A percentile compares a stretch with the other conserved stretches of the same genome.
phyloP scores from a whole-genome alignment of 495 filamentous ascomycete species.

The Aspergillus avenaceus region DNA sequence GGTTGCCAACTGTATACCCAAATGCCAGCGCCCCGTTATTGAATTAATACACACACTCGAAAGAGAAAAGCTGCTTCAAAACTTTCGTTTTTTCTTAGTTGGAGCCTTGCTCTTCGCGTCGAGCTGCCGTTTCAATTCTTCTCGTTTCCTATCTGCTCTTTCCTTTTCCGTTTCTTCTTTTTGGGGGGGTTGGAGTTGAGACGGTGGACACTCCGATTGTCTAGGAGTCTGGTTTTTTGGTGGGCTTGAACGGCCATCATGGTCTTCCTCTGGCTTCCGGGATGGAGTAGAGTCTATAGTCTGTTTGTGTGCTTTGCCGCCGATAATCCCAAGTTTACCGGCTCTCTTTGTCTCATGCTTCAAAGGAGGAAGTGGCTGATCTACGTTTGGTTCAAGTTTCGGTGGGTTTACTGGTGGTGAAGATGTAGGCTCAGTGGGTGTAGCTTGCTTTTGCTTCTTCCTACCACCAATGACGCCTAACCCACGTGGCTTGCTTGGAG shows the following conservation, averaged over 20 bases:
- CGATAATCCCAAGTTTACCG: constrained; percentile 33
- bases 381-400: not conserved
- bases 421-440: not conserved
- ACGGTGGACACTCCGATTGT: constrained; percentile 8
- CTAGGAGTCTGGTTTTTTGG: not conserved
- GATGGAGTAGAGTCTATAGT: constrained; percentile 5
- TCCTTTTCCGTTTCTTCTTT: constrained; percentile 42
- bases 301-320: constrained; percentile 22
- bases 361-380: constrained; percentile 1
- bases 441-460: constrained; percentile 10
- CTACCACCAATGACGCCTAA: constrained; percentile 16
- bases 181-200: constrained; percentile 11
- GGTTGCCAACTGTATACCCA: not conserved
- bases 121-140: constrained; percentile 61
- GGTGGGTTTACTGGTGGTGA: not conserved
- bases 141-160: constrained; percentile 58
- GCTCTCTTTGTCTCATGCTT: constrained; percentile 21
- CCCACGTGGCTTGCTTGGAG: constrained; percentile 4
- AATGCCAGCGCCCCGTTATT: not conserved
- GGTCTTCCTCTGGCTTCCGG: not conserved
- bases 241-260: not conserved
- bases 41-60: not conserved
- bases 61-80: constrained; percentile 25
- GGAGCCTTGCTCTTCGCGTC: constrained; percentile 60
- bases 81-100: constrained; percentile 66